Evolutionary conservation across 306 rosid genomes (phyloP).

Genomic region (Castanea sativa): DNA sequence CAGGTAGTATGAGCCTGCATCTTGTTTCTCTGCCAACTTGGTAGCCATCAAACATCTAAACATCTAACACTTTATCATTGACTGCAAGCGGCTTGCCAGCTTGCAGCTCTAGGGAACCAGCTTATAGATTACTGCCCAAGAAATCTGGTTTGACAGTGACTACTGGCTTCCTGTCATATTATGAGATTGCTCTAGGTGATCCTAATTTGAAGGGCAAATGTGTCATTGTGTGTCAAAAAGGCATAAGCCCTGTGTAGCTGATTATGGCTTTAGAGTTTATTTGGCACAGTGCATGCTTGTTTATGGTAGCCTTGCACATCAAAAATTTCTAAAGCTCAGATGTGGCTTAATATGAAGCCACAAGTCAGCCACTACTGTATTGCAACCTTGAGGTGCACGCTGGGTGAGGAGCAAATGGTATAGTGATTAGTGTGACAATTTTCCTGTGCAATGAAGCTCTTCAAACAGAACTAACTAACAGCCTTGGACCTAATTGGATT

Average conservation of each 20-base stretch:
- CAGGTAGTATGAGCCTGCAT: slow-evolving; percentile 49
- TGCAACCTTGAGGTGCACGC: neutral
- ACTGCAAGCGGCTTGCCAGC: neutral
- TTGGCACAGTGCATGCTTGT: neutral
- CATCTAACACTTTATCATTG: neutral
- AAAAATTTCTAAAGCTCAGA: neutral
- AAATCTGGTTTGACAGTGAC: neutral
- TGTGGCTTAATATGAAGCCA: neutral
- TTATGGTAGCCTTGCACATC: neutral
- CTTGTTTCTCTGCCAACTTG: neutral
- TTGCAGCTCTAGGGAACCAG: neutral
- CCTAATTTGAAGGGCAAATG: neutral
- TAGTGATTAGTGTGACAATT: neutral
- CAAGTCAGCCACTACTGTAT: neutral
- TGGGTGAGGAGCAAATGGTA: neutral
- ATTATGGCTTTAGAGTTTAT: neutral
- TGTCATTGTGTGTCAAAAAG: neutral
- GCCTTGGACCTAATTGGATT: neutral
- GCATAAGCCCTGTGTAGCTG: neutral
- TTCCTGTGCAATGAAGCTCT: neutral
- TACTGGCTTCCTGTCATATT: neutral
- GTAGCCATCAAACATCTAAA: neutral
- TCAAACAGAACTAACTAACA: neutral
- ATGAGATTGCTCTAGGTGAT: neutral
- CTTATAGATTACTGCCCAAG: neutral